Evolutionary conservation across 176 grass and related monocot species (phyloP), one percentile per base, ranked within the genome.

Genomic region (Tillandsia leiboldiana): DNA sequence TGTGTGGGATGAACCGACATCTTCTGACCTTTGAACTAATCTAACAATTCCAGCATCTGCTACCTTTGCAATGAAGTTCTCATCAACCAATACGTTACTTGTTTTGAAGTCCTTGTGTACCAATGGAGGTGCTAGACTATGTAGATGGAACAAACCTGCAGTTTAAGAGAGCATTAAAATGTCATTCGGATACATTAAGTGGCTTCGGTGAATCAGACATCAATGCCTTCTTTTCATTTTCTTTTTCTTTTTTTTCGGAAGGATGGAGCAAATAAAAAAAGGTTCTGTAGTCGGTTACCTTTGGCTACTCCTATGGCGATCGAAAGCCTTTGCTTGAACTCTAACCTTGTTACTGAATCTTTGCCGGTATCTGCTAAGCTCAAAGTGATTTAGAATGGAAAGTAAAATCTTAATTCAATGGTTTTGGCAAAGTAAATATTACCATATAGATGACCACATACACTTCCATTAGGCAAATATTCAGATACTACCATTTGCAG

Each of bases 11-110:
- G 75, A 73, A 20, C 59, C 73, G 8, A 51, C 74, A n/a, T 75
- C 76, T 10, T 84, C 71, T 26, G 50, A 49, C 14, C 79, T 80
- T 85, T 81, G 61, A 66, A 87, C 75, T 52, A 97, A 72, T 75
- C 77, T 71, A 9, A 81, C 48, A 68, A 92, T 73, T 6, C 93
- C 86, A 63, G 83, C 86, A 59, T 92, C 93, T 33, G 84, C 80
- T 65, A 97, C 89, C 71, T 97, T 92, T 7, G 93, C 89, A 63
- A 97, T 97, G 73, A 92, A 97, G 71, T 97, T 97, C 72, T 97
- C 93, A 53, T 97, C 93, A 48, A 97, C 89, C 71, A 97, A 72
- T 3, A 97, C 89, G 48, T 97, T 97, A 69, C 79, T 92, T 51
- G 89, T 90, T 83, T 97, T 96, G 71, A 97, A 92, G 53, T 75